Evolutionary conservation across 139 green algal species (phyloP).

Genomic region (Coelastrella sp.): DNA sequence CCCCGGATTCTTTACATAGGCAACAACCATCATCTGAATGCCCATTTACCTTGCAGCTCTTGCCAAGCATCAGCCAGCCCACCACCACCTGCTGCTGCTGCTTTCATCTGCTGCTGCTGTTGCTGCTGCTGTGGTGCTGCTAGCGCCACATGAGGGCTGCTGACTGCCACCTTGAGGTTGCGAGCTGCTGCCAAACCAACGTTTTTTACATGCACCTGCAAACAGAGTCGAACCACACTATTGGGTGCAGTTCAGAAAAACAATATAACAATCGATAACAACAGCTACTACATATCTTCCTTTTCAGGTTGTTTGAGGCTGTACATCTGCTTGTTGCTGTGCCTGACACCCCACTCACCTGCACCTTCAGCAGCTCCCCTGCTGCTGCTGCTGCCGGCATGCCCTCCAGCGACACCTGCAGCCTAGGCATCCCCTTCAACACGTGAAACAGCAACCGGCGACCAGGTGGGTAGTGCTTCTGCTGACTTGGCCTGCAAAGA

Average conservation of each 20-base stretch:
- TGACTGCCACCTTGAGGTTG: slow-evolving; percentile 59
- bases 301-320: too few species aligned
- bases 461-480: slow-evolving; percentile 58
- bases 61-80: not conserved
- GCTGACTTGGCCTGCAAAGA: slow-evolving; percentile 39
- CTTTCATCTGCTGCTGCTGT: slow-evolving; percentile 2
- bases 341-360: too few species aligned
- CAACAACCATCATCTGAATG: too few species aligned
- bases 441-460: slow-evolving; percentile 69
- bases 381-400: slow-evolving; percentile 56
- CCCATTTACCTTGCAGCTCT: slow-evolving; percentile 30
- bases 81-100: not conserved
- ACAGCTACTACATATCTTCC: too few species aligned
- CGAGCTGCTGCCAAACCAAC: slow-evolving; percentile 52
- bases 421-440: slow-evolving; percentile 69
- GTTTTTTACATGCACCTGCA: slow-evolving; percentile 58
- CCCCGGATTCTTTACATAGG: too few species aligned
- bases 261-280: too few species aligned
- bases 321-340: too few species aligned
- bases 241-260: not conserved
- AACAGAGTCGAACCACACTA: slow-evolving; percentile 1
- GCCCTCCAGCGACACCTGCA: slow-evolving; percentile 60
- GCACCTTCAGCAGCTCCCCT: slow-evolving; percentile 58
- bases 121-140: slow-evolving; percentile 27
- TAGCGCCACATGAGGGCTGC: slow-evolving; percentile 49